phyloP scores from a whole-genome alignment of 495 filamentous ascomycete species.

The Hypomontagnella submonticulosa region DNA sequence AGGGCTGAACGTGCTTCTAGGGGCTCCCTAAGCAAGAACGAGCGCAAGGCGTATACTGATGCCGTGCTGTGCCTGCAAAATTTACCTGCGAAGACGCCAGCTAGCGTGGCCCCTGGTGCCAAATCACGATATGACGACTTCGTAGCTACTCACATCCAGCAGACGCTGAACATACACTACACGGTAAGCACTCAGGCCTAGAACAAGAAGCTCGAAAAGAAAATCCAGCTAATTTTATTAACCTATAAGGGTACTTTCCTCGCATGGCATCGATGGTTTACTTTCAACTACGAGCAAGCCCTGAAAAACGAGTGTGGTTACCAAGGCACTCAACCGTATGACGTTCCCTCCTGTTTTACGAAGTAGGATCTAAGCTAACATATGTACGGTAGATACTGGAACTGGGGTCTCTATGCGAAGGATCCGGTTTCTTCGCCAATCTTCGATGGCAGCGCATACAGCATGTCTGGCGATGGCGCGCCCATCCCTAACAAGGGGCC shows the following conservation, averaged over 20 bases:
- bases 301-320: slow-evolving; percentile 78
- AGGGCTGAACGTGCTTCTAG: slow-evolving; percentile 46
- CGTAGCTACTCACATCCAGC: slow-evolving; percentile 72
- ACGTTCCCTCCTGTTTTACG: neutral
- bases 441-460: slow-evolving; percentile 70
- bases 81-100: slow-evolving; percentile 60
- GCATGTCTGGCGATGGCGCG: slow-evolving; percentile 70
- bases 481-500: slow-evolving; percentile 51
- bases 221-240: slow-evolving; percentile 9
- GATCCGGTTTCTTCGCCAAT: slow-evolving; percentile 67
- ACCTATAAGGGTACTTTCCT: slow-evolving; percentile 67
- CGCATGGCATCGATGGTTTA: slow-evolving; percentile 77
- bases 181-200: slow-evolving; percentile 50
- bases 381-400: slow-evolving; percentile 62
- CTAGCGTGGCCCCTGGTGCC: slow-evolving; percentile 48
- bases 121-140: slow-evolving; percentile 74
- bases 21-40: slow-evolving; percentile 54
- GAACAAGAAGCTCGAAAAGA: neutral
- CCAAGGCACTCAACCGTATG: slow-evolving; percentile 62
- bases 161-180: slow-evolving; percentile 70
- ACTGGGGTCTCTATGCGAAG: slow-evolving; percentile 67
- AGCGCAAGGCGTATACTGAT: slow-evolving; percentile 69
- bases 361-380: neutral
- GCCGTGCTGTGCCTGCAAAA: slow-evolving; percentile 72
- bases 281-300: slow-evolving; percentile 71